A percentile compares a stretch with the other conserved stretches of the same genome.
phyloP scores from a whole-genome alignment of 176 grass and related monocot genomes.

The Lolium multiflorum region DNA sequence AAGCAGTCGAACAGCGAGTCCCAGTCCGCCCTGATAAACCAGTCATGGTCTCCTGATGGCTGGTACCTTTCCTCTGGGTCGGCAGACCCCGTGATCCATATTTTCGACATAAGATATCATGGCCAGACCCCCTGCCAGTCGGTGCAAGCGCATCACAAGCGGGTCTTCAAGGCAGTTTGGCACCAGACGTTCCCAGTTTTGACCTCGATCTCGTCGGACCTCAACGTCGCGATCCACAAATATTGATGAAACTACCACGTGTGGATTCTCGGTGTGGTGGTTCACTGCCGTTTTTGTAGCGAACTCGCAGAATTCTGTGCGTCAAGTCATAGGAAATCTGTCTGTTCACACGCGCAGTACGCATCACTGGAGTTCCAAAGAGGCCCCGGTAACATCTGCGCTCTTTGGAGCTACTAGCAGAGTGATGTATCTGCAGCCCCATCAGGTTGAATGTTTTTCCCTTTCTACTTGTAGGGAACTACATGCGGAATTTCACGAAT shows the following conservation, averaged over 20 bases:
- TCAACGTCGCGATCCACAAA: constrained; percentile 87
- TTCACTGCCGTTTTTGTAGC: constrained; percentile 12
- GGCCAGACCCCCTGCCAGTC: constrained; percentile 79
- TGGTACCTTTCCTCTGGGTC: constrained; percentile 83
- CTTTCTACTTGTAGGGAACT: neutral
- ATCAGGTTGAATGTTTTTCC: neutral
- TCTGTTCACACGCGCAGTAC: neutral
- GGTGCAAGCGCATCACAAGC: constrained; percentile 82
- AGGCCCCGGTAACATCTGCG: neutral
- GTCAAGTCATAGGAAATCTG: neutral
- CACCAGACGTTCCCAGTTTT: constrained; percentile 74
- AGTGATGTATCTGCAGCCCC: neutral
- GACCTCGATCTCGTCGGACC: constrained; percentile 95
- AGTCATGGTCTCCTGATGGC: constrained; percentile 95
- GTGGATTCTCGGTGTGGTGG: neutral
- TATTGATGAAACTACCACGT: constrained; percentile 40
- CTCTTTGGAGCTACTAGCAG: neutral
- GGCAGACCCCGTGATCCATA: constrained; percentile 84
- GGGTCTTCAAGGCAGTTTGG: constrained; percentile 97
- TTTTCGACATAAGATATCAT: constrained; percentile 84
- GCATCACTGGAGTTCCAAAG: neutral
- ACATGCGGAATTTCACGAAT: neutral
- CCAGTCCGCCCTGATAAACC: constrained; percentile 94
- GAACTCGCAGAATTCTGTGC: neutral
- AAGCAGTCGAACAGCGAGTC: constrained; percentile 93